Percentiles rank a stretch among this genome's conserved stretches.
Evolutionary conservation across 2,329 filamentous ascomycete species (phyloP).

Genomic region (Fusarium hainanense): DNA sequence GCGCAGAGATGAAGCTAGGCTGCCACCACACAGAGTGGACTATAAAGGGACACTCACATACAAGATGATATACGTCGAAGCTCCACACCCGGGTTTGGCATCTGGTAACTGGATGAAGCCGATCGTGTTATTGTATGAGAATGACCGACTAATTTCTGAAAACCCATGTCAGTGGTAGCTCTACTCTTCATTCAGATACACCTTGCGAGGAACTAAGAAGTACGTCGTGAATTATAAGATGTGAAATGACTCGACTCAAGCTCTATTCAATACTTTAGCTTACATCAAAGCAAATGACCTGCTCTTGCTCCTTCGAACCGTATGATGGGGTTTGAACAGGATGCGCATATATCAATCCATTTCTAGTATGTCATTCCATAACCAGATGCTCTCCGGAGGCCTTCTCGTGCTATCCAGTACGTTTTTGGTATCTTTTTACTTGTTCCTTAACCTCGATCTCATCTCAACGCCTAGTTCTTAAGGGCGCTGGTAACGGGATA

Average conservation of each 20-base stretch:
- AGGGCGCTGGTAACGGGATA: conserved; percentile 31
- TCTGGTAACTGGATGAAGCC: not conserved
- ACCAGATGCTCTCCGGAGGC: conserved; percentile 16
- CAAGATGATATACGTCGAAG: not conserved
- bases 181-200: not conserved
- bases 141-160: not conserved
- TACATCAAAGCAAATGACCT: conserved; percentile 22
- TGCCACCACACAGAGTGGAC: not conserved
- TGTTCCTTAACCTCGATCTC: conserved; percentile 7
- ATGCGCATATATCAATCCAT: conserved; percentile 19
- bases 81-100: not conserved
- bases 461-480: conserved; percentile 12
- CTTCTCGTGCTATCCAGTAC: conserved; percentile 16
- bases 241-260: conserved; percentile 27
- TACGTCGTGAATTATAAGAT: not conserved
- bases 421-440: conserved; percentile 34
- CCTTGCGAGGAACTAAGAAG: not conserved
- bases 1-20: not conserved
- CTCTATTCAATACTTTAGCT: conserved; percentile 21
- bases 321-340: conserved; percentile 7
- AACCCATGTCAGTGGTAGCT: not conserved
- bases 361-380: conserved; percentile 16
- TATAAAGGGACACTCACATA: not conserved
- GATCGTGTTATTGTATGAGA: not conserved
- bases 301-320: conserved; percentile 5